Evolutionary conservation across 116 monocot species (phyloP).

Genomic region (Papilionanthe hybrid): DNA sequence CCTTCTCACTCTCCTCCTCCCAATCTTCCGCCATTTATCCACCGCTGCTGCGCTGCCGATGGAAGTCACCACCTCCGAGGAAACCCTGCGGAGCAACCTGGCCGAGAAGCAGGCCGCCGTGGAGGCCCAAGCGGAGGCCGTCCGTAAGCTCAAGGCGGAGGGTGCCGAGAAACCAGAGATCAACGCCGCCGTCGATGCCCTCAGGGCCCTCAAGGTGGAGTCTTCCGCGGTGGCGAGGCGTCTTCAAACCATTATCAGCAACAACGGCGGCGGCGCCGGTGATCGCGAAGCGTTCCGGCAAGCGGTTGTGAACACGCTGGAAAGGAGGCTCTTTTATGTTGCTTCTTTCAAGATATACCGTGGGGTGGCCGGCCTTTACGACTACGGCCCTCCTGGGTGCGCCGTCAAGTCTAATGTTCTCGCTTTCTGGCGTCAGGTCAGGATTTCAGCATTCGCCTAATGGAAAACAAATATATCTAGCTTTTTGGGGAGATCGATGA

Average conservation of each 20-base stretch:
- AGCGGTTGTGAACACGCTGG: constrained; percentile 65
- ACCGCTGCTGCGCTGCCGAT: neutral
- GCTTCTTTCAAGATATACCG: constrained; percentile 95
- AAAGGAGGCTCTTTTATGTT: constrained; percentile 67
- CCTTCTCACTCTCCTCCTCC: constrained; percentile 18
- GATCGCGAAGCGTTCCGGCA: constrained; percentile 50
- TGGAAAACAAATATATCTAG: no score
- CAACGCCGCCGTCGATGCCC: constrained; percentile 51
- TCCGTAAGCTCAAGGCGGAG: constrained; percentile 42
- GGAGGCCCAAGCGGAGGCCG: constrained; percentile 36
- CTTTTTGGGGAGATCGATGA: no score
- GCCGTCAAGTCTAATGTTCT: constrained; percentile 85
- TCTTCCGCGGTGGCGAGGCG: constrained; percentile 29
- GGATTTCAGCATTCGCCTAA: neutral
- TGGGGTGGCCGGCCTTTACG: constrained; percentile 86
- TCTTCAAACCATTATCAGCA: constrained; percentile 20
- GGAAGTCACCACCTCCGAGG: constrained; percentile 14
- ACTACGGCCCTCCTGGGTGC: constrained; percentile 90
- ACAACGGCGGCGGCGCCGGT: constrained; percentile 15
- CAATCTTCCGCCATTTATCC: neutral
- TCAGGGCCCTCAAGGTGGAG: constrained; percentile 37
- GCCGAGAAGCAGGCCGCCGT: constrained; percentile 18
- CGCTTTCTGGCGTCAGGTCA: constrained; percentile 92
- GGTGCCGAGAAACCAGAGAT: constrained; percentile 30
- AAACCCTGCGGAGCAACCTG: constrained; percentile 36